Percentiles rank a stretch among this genome's conserved stretches.
These are phyloP conservation scores for Globisporangium rhizosaccharum DNA, from an alignment of 352 stramenopile genomes.

Conservation along the genomic window DNA sequence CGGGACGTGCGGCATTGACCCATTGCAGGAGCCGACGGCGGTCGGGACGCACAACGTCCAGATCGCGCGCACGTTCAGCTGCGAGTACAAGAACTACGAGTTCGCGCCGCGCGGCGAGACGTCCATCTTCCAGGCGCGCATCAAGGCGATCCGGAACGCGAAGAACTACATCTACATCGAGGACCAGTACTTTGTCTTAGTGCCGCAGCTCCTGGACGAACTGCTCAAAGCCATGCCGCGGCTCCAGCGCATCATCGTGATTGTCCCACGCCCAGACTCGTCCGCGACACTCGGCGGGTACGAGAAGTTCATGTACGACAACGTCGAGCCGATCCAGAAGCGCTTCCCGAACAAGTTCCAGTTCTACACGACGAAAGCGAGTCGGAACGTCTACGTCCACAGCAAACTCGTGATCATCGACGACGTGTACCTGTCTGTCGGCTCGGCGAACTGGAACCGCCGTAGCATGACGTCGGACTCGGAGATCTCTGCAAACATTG, in stretches of 20 bases:
- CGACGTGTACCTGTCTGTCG: conserved; percentile 50
- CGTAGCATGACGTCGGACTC: conserved; percentile 62
- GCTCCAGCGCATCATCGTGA: conserved; percentile 17
- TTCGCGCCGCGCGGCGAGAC: conserved; percentile 34
- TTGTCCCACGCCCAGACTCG: not conserved
- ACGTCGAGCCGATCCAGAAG: conserved; percentile 34
- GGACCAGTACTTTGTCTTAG: conserved; percentile 67
- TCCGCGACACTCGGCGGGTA: conserved; percentile 5
- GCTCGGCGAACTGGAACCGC: conserved; percentile 63
- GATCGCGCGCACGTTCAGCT: conserved; percentile 51
- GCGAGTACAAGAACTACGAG: conserved; percentile 1
- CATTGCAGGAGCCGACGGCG: not conserved
- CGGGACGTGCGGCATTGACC: conserved; percentile 8
- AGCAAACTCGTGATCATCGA: conserved; percentile 24
- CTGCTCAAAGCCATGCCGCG: conserved; percentile 36
- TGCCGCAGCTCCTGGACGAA: conserved; percentile 46
- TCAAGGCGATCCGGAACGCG: conserved; percentile 56
- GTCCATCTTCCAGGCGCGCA: conserved; percentile 39
- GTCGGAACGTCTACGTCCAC: conserved; percentile 7
- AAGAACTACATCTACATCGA: conserved; percentile 71
- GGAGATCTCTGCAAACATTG: conserved; percentile 46
- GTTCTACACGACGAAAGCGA: conserved; percentile 10
- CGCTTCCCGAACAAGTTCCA: conserved; percentile 45
- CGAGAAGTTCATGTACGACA: conserved; percentile 50
- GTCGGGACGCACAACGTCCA: conserved; percentile 22